Evolutionary conservation across 306 rosid species (phyloP), one percentile per base, ranked within the genome.

Genomic region (Geum urbanum): DNA sequence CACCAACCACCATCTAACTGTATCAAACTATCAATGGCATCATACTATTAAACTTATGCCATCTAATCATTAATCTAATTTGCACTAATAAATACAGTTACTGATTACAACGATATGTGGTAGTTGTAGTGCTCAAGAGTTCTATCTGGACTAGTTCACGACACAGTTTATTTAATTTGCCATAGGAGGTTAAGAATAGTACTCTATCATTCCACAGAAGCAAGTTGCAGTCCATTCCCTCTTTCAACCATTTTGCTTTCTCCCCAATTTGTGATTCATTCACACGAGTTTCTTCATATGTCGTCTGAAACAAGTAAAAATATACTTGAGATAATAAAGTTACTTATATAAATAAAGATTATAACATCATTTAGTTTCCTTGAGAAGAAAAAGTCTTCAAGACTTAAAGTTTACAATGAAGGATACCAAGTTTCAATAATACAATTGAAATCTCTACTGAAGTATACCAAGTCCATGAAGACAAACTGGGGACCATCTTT

Each of bases 381-480:
- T 48, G 65, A 56, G 73, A 66, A 84, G 52, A 41, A 18, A 64
- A 80, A 49, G 16, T 66, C 22, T 24, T 24, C 27, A 32, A 32
- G 37, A 32, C 3, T 32, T 52, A 47, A 8, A 47, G 53, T 44
- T 7, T 39, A 47, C 27, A 32, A 47, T 12, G 41, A 48, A 66
- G 24, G 20, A 32, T 49, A 66, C 54, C 45, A 12, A 5, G 9
- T 41, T 2, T 2, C 20, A 22, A 39, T 43, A 19, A 8, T 55
- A 58, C 1, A 43, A 55, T 40, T 69, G 13, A 9, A 40, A 14
- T 16, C 48, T 67, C 60, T 3, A 76, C 54, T 49, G 71, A 72
- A 76, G 75, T 65, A 76, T 94, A 94, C 99, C 96, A 88, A 80
- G 85, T 94, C 99, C 99, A 94, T 94, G 82, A 94, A 94, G 82